Base-by-base conservation (phyloP, 108 stramenopile genomes). In the Skeletonema potamos region DNA sequence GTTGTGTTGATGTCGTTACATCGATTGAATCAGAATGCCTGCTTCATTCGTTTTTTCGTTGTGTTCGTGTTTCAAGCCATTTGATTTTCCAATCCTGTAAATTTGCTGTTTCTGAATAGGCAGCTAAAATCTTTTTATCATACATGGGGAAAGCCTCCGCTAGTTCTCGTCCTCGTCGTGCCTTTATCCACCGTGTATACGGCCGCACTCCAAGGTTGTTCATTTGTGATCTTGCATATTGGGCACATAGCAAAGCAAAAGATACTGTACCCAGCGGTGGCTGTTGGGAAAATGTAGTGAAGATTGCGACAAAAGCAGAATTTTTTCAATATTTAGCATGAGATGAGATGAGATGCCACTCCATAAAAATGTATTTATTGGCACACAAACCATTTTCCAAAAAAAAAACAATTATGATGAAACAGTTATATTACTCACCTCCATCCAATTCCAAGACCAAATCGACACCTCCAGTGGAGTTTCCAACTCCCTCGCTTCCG, bases 231-330 rank as follows among this genome's bases (percentile, higher is more conserved):
- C 44, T 76, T 18, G 58, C 48, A 46, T 70, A 89, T 72, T 95
- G 94, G 22, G 89, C 43, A 27, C 78, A 81, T 24, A 95, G 65
- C 30, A 95, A 78, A 18, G 76, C 64, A 74, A 92, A 95, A 51
- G 83, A 83, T 7, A 81, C 30, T 20, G 85, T 84, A 17, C 94
- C 88, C 46, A 89, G 66, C 24, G 79, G 82, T 12, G 91, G 91
- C 68, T 46, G 44, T n/a, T n/a, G n/a, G n/a, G n/a, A n/a, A 46
- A 20, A 20, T 20, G 44, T 41, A 10, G 6, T 13, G 13, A 4
- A 2, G 0, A 7, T 34, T 34, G 34, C 34, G 7, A 34, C n/a
- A 34, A 34, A 34, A 34, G 34, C 4, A 34, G 34, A n/a, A n/a
- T n/a, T n/a, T n/a, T n/a, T n/a, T n/a, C n/a, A n/a, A n/a, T n/a